Evolutionary conservation across 805 yeast species (phyloP).

Genomic region (Kluyveromyces siamensis): DNA sequence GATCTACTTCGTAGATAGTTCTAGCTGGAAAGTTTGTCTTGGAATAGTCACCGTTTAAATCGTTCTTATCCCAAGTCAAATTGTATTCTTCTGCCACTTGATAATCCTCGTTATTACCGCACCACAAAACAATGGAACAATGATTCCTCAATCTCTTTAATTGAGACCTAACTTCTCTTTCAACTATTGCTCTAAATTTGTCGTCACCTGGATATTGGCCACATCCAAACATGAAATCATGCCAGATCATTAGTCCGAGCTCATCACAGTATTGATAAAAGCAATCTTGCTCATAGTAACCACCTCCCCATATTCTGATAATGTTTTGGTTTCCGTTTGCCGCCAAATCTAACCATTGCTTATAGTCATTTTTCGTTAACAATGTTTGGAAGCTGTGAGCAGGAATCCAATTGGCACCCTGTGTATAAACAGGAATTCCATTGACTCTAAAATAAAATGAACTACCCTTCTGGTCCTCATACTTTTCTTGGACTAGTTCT

Average conservation of each 20-base stretch:
- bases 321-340: neutral
- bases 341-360: neutral
- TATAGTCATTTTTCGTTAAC: neutral
- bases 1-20: neutral
- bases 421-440: neutral
- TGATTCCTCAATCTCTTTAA: conserved; percentile 34
- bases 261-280: neutral
- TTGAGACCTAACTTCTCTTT: conserved; percentile 32
- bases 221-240: conserved; percentile 51
- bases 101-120: conserved; percentile 42
- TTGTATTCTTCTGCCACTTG: conserved; percentile 34
- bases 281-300: neutral
- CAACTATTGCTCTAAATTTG: conserved; percentile 29
- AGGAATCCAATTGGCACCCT: neutral
- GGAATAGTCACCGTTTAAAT: neutral
- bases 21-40: neutral
- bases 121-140: conserved; percentile 27
- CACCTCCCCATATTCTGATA: neutral
- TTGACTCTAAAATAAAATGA: neutral
- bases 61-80: neutral
- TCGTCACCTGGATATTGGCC: conserved; percentile 42
- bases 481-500: neutral
- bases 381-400: neutral
- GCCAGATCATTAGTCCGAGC: conserved; percentile 35
- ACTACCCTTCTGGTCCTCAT: neutral